phyloP scores from a whole-genome alignment of 768 basidiomycete species.

The Gyrodon lividus region DNA sequence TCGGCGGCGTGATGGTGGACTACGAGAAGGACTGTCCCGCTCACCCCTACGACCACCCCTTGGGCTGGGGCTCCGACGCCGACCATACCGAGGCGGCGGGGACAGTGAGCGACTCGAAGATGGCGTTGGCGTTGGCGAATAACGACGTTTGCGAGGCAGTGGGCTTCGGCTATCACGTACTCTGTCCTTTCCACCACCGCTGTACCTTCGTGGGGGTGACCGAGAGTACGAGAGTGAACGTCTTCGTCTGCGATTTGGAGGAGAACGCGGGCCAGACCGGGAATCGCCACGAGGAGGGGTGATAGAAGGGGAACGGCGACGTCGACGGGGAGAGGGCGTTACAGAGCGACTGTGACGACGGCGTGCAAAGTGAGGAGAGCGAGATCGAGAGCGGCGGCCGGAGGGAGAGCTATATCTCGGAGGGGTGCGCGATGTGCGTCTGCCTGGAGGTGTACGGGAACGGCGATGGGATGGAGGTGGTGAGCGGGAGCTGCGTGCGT shows the following conservation, averaged over 20 bases:
- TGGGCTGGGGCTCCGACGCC: constrained; percentile 47
- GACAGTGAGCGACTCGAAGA: constrained; percentile 45
- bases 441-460: constrained; percentile 42
- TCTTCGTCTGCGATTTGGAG: constrained; percentile 39
- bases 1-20: constrained; percentile 33
- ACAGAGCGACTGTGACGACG: constrained; percentile 27
- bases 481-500: constrained; percentile 40
- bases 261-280: constrained; percentile 43
- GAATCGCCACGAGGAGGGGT: constrained; percentile 37
- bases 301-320: constrained; percentile 32
- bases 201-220: constrained; percentile 27
- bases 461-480: constrained; percentile 34
- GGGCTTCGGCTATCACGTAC: constrained; percentile 33
- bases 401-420: constrained; percentile 34
- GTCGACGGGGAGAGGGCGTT: constrained; percentile 23
- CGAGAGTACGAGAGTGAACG: constrained; percentile 31
- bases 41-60: constrained; percentile 28
- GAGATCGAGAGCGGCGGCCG: constrained; percentile 38
- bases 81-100: constrained; percentile 35
- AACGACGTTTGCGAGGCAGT: constrained; percentile 39
- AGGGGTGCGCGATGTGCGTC: constrained; percentile 33
- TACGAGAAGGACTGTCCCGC: constrained; percentile 33
- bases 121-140: constrained; percentile 47
- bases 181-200: constrained; percentile 15
- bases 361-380: constrained; percentile 24